Conservation (phyloP, 2,329 filamentous ascomycete species). For the Phialocephala sp. region DNA sequence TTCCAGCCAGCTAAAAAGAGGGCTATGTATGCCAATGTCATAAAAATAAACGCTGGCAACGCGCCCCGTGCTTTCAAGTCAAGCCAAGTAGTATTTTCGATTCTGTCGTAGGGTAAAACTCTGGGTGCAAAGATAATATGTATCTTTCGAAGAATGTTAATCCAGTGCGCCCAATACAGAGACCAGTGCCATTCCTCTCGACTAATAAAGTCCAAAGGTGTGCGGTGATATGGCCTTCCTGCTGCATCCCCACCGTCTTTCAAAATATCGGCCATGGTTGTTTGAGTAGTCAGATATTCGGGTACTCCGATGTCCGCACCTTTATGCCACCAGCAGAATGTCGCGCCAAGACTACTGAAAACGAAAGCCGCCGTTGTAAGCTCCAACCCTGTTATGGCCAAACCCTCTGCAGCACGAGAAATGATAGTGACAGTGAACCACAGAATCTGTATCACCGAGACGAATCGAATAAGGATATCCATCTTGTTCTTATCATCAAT, state of each 20-base stretch:
- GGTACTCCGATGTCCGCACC: conserved; percentile 28
- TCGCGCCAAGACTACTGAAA: conserved; percentile 23
- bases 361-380: conserved; percentile 36
- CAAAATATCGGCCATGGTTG: conserved; percentile 31
- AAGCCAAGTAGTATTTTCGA: conserved; percentile 23
- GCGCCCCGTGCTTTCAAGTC: not conserved
- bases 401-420: conserved; percentile 24
- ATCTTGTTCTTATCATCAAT: conserved; percentile 43
- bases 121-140: conserved; percentile 21
- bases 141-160: conserved; percentile 29
- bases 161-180: conserved; percentile 28
- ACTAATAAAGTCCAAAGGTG: conserved; percentile 45
- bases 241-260: conserved; percentile 22
- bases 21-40: conserved; percentile 10
- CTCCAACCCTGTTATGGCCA: conserved; percentile 34
- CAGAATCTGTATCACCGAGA: conserved; percentile 35
- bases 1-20: conserved; percentile 24
- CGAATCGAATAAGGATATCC: conserved; percentile 40
- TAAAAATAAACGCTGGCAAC: conserved; percentile 1
- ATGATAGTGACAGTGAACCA: conserved; percentile 34
- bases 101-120: conserved; percentile 13
- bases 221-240: conserved; percentile 38
- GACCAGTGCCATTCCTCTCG: conserved; percentile 28
- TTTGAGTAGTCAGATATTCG: conserved; percentile 16
- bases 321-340: conserved; percentile 35